A percentile compares a stretch with the other conserved stretches of the same genome.
These are phyloP conservation scores for Camelina hispida DNA, from an alignment of 345 rosid genomes.

Conservation along the genomic window DNA sequence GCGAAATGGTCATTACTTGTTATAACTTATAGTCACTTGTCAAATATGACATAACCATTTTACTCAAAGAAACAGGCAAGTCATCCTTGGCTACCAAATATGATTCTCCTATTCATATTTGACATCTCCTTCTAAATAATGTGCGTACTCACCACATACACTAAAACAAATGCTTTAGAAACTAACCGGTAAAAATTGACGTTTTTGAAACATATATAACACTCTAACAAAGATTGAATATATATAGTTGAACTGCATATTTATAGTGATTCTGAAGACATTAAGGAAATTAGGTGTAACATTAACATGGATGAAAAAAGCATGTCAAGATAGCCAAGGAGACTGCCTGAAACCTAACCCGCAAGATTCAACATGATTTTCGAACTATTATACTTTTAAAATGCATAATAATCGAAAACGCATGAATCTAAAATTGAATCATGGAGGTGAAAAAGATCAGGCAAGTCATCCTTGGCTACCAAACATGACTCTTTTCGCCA, in stretches of 20 bases:
- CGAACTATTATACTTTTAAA: constrained; percentile 9
- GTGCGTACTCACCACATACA: background rate
- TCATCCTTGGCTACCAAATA: constrained; percentile 47
- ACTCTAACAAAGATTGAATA: background rate
- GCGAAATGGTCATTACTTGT: constrained; percentile 14
- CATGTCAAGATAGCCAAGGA: constrained; percentile 45
- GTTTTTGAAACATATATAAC: background rate
- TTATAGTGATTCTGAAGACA: background rate
- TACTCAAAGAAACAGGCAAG: constrained; percentile 40
- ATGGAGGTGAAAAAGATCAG: constrained; percentile 37
- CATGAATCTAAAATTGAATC: constrained; percentile 23
- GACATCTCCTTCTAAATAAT: constrained; percentile 30
- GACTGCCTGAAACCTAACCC: constrained; percentile 10
- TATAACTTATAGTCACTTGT: background rate
- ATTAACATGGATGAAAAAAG: constrained; percentile 39
- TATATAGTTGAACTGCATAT: background rate
- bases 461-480: constrained; percentile 50
- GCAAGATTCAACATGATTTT: background rate
- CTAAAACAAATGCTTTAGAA: background rate
- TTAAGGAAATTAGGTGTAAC: constrained; percentile 18
- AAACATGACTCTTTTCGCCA: constrained; percentile 40
- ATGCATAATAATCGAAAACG: constrained; percentile 24
- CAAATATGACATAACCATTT: constrained; percentile 19
- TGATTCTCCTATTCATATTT: constrained; percentile 32
- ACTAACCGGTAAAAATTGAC: background rate